phyloP scores from a whole-genome alignment of 208 protist species.

The Crithidia sp. region DNA sequence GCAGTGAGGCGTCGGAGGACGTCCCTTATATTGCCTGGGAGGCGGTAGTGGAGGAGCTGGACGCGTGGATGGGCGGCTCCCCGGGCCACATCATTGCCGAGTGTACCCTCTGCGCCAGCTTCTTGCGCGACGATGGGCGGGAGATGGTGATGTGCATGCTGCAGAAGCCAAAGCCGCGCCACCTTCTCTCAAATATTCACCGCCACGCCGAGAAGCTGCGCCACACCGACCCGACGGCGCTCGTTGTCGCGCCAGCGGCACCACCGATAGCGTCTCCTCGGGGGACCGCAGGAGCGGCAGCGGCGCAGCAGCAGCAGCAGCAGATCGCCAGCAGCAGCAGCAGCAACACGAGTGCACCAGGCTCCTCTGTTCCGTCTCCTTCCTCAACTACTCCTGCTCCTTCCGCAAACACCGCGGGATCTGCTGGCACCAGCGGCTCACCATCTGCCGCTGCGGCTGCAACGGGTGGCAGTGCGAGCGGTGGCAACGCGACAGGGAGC shows the following conservation, averaged over 20 bases:
- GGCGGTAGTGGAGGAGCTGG: constrained; percentile 64
- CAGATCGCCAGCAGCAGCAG: neutral
- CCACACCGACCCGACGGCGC: constrained; percentile 10
- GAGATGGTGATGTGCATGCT: constrained; percentile 84
- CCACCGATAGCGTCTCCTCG: constrained; percentile 13
- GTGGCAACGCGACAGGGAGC: neutral
- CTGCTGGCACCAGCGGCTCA: too few species aligned
- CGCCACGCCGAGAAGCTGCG: constrained; percentile 31
- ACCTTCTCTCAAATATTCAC: constrained; percentile 33
- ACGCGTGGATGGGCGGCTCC: constrained; percentile 41
- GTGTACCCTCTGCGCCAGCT: constrained; percentile 69
- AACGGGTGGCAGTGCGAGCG: neutral
- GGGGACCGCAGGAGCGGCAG: neutral
- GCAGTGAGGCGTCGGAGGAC: neutral
- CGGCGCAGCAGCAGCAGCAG: neutral
- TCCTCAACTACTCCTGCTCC: too few species aligned
- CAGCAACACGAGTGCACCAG: too few species aligned
- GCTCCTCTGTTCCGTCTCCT: neutral
- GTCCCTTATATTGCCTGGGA: constrained; percentile 61
- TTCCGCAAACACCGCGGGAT: too few species aligned
- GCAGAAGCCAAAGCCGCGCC: constrained; percentile 55
- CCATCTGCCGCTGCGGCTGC: neutral
- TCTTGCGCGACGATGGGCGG: constrained; percentile 75
- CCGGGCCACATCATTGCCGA: constrained; percentile 42
- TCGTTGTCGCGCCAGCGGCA: neutral